phyloP scores from a whole-genome alignment of 208 protist species.

The Wallacemonas collosoma region DNA sequence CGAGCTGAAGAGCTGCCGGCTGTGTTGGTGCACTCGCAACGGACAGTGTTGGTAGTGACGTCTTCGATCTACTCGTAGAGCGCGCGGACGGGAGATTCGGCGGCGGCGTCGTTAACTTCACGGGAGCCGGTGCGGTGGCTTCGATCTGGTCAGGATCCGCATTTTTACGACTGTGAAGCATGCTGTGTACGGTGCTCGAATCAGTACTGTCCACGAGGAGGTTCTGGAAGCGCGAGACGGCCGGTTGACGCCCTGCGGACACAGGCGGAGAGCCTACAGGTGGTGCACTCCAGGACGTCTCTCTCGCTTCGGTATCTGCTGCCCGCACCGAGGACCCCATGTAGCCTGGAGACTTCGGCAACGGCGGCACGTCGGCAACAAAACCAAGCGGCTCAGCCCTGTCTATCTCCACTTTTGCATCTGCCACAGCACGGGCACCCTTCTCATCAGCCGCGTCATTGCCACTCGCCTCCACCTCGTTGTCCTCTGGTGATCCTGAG shows the following conservation, averaged over 20 bases:
- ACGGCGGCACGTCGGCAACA: background rate
- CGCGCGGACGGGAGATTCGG: no score
- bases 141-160: background rate
- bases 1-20: no score
- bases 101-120: background rate
- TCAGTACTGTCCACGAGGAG: constrained; percentile 18
- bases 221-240: constrained; percentile 22
- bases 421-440: no score
- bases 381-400: background rate
- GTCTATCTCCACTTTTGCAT: background rate
- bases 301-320: no score
- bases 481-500: no score
- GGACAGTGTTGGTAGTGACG: background rate
- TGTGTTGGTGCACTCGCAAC: background rate
- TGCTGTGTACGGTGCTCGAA: background rate
- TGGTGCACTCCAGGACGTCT: background rate
- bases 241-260: constrained; percentile 21
- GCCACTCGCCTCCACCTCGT: background rate
- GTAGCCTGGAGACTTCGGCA: background rate
- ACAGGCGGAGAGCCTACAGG: background rate
- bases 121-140: background rate
- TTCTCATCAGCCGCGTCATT: background rate
- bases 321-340: background rate
- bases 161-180: background rate
- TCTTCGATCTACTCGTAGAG: no score